Evolutionary conservation across 176 grass and related monocot species (phyloP).

Genomic region (Rhynchospora pubera): DNA sequence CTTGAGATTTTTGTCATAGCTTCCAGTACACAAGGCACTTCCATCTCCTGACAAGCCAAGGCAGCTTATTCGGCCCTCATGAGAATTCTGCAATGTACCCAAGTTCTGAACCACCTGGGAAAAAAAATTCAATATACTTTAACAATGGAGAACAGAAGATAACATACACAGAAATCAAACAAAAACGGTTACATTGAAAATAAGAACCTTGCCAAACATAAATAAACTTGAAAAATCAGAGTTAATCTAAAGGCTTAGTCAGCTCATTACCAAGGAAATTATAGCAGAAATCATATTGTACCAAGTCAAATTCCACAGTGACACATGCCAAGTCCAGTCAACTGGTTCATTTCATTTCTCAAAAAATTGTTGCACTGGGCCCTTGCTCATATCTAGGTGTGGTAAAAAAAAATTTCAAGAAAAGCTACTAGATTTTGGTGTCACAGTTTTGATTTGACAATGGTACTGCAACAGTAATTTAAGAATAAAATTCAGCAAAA

Average conservation of each 20-base stretch:
- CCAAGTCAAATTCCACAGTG: background rate
- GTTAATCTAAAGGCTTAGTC: background rate
- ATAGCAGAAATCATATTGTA: background rate
- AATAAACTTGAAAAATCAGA: background rate
- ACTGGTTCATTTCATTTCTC: background rate
- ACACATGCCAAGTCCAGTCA: background rate
- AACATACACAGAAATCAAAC: background rate
- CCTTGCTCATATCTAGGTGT: background rate
- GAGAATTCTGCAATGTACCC: conserved; percentile 79
- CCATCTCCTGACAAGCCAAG: conserved; percentile 90
- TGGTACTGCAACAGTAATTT: background rate
- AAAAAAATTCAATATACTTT: background rate
- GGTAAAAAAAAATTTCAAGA: background rate
- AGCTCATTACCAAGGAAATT: background rate
- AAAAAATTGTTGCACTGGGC: background rate
- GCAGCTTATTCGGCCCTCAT: conserved; percentile 82
- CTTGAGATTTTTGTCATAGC: conserved; percentile 98
- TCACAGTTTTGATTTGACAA: background rate
- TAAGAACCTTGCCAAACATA: background rate
- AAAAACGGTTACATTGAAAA: background rate
- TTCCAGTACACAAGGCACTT: conserved; percentile 96
- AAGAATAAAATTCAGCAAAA: background rate
- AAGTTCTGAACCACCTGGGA: conserved; percentile 76
- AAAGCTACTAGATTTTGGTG: background rate
- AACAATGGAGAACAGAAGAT: background rate